Evolutionary conservation across 371 early-diverging fungal genomes (phyloP), one percentile per base, ranked within the genome.

Genomic region (Saksenaea oblongispora): DNA sequence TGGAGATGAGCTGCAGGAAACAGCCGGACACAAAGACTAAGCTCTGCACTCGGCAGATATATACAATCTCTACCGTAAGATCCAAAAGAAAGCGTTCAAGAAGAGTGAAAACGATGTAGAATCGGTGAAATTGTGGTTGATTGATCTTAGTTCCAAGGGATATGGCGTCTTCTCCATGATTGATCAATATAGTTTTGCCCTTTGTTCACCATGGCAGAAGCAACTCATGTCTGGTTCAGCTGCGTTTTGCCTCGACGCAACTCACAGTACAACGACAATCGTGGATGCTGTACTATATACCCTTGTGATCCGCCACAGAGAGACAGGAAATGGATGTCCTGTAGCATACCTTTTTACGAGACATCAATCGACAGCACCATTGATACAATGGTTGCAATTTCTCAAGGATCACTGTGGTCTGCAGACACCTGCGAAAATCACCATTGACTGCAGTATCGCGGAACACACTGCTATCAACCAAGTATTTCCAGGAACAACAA

Each of bases 241-340:
- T 28, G 8, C 13, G 0, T 11, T 60, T 18, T 64, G 58, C 26
- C 34, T 63, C 14, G 63, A 56, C 51, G 63, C 47, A 8, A 47
- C 47, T 3, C 47, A 47, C 18, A 47, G 9, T 9, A 47, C 22
- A 7, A 47, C 47, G 8, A 9, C 47, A 7, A 22, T 47, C 18
- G 2, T 18, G 2, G 18, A 18, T 18, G 15, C 3, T 18, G 9
- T 47, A 22, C 22, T 47, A 18, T 47, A 47, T 47, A 47, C 47
- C 9, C 47, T 47, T 47, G 47, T 47, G 1, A 18, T 47, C 18
- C 47, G 47, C 22, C 47, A 47, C 22, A 47, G 47, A 47, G 47
- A 18, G 18, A 47, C 47, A 47, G 47, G 47, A 9, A 47, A 47
- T 18, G 18, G 47, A 3, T 35, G 18, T 9, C 47, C 47, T 47